These are phyloP conservation scores for Trypanosoma avium DNA, from an alignment of 208 protist species.

Conservation along the genomic window DNA sequence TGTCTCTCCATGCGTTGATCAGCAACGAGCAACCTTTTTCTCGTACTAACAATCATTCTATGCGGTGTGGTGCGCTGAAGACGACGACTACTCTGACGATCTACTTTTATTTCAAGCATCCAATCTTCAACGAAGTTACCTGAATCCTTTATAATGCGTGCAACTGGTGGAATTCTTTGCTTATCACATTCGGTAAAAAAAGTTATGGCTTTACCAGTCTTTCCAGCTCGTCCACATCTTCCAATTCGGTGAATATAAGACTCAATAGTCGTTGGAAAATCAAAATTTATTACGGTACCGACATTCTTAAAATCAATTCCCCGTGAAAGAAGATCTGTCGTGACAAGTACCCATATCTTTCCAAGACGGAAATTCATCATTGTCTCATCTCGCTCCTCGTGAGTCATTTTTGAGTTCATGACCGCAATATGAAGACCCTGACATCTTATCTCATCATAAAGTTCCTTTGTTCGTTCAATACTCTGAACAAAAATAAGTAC, in stretches of 20 bases:
- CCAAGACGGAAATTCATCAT: conserved; percentile 95
- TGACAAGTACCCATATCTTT: conserved; percentile 96
- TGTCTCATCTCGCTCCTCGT: conserved; percentile 90
- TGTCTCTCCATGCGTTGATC: conserved; percentile 71
- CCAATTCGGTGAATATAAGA: conserved; percentile 98
- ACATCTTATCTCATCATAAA: conserved; percentile 95
- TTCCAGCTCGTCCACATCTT: conserved; percentile 88
- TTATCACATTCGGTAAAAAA: conserved; percentile 97
- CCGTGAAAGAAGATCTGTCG: conserved; percentile 96
- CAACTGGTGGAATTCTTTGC: conserved; percentile 87
- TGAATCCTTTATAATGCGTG: conserved; percentile 90
- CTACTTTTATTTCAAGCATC: conserved; percentile 92
- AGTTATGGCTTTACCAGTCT: conserved; percentile 92
- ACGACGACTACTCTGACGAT: conserved; percentile 47
- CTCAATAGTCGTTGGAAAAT: conserved; percentile 94
- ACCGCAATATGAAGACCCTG: conserved; percentile 84
- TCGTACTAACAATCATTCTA: conserved; percentile 85
- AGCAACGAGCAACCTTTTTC: conserved; percentile 80
- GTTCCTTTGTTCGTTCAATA: conserved; percentile 95
- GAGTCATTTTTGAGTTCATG: conserved; percentile 90
- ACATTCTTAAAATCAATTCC: conserved; percentile 99
- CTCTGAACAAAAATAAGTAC: conserved; percentile 98
- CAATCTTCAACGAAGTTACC: conserved; percentile 94
- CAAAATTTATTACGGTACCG: conserved; percentile 98
- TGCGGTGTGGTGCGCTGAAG: conserved; percentile 76